These are phyloP conservation scores for Cladophialophora psammophila DNA, from an alignment of 2,329 filamentous ascomycete genomes.

Conservation along the genomic window DNA sequence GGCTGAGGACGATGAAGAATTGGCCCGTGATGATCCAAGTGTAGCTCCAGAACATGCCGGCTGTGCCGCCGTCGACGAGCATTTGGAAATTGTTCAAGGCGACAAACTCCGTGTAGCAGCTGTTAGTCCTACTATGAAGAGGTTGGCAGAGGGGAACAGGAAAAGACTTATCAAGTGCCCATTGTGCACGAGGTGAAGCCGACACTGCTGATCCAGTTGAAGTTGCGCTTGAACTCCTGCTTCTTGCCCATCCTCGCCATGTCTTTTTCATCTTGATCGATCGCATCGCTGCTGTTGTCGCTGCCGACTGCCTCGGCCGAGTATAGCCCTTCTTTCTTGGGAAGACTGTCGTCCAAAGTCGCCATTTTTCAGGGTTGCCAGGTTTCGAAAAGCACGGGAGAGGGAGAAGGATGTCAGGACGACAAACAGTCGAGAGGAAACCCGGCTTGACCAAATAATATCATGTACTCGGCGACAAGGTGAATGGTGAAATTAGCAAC, in stretches of 20 bases:
- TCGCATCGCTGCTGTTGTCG: slow-evolving; percentile 7
- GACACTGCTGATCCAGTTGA: slow-evolving; percentile 27
- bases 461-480: background rate
- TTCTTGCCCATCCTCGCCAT: slow-evolving; percentile 26
- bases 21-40: slow-evolving; percentile 68
- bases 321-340: slow-evolving; percentile 2
- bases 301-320: slow-evolving; percentile 2
- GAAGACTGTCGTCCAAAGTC: background rate
- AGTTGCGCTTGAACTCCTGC: slow-evolving; percentile 25
- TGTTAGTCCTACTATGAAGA: slow-evolving; percentile 1
- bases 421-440: background rate
- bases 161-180: slow-evolving; percentile 23
- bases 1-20: slow-evolving; percentile 64
- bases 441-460: background rate
- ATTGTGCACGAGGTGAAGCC: slow-evolving; percentile 25
- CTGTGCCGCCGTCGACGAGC: slow-evolving; percentile 33
- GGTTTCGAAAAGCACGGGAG: background rate
- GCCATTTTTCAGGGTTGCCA: background rate
- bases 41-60: slow-evolving; percentile 44
- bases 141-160: background rate
- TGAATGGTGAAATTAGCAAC: background rate
- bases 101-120: slow-evolving; percentile 21
- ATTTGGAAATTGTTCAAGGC: slow-evolving; percentile 28
- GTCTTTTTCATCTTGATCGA: slow-evolving; percentile 19
- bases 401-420: background rate